A percentile compares a stretch with the other conserved stretches of the same genome.
Conservation (phyloP, 441 rosid species). For the Lepidium campestre region DNA sequence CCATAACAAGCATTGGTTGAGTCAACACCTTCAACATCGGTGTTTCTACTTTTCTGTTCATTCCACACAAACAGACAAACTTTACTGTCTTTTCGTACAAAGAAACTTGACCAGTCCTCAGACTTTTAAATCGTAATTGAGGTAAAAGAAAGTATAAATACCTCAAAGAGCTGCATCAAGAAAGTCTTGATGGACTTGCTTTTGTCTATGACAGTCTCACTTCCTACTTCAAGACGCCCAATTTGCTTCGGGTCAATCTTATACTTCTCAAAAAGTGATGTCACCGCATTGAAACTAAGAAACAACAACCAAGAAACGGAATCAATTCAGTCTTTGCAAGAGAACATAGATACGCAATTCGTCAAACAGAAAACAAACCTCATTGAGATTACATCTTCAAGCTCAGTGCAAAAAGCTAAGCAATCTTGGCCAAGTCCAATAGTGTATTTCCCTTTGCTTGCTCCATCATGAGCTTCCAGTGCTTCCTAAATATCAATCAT, state of each 20-base stretch:
- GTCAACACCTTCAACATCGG: conserved; percentile 98
- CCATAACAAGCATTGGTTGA: conserved; percentile 98
- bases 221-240: conserved; percentile 97
- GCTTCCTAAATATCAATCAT: conserved; percentile 50
- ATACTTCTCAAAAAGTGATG: conserved; percentile 84
- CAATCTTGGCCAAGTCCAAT: conserved; percentile 99
- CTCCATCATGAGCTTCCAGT: conserved; percentile 89
- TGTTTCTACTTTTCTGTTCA: conserved; percentile 82
- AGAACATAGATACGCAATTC: neutral
- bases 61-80: conserved; percentile 11
- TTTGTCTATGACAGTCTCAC: conserved; percentile 98
- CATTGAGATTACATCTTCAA: conserved; percentile 99
- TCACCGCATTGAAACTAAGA: conserved; percentile 80
- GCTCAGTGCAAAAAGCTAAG: conserved; percentile 93
- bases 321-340: conserved; percentile 3
- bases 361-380: conserved; percentile 39
- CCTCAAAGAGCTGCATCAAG: conserved; percentile 99
- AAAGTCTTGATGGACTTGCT: conserved; percentile 98
- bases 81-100: neutral
- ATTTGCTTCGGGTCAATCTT: conserved; percentile 84
- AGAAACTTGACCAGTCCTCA: neutral
- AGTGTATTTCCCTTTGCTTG: conserved; percentile 94
- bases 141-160: conserved; percentile 15
- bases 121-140: neutral
- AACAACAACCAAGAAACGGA: conserved; percentile 2